A percentile compares a stretch with the other conserved stretches of the same genome.
These are phyloP conservation scores for Diplodia corticola DNA, from an alignment of 2,329 filamentous ascomycete genomes.

Conservation along the genomic window DNA sequence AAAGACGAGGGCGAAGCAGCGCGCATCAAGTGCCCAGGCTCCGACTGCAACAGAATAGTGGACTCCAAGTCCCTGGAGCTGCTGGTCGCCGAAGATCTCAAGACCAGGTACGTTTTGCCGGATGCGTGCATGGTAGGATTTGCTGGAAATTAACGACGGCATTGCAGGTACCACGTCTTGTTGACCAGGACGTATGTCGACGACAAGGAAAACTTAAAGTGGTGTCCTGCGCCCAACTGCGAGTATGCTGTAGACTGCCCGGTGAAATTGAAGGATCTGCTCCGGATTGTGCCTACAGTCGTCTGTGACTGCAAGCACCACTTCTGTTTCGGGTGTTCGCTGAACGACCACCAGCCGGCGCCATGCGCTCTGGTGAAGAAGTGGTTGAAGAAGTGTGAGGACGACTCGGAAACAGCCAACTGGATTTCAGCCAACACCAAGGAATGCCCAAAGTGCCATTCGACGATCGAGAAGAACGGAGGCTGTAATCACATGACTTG, in stretches of 20 bases:
- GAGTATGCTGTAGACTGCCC: constrained; percentile 86
- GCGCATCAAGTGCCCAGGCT: constrained; percentile 87
- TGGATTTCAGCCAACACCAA: constrained; percentile 99
- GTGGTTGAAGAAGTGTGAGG: constrained; percentile 98
- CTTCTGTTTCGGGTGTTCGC: constrained; percentile 94
- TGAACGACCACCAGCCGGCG: constrained; percentile 88
- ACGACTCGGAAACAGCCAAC: constrained; percentile 97
- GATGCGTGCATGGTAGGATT: background rate
- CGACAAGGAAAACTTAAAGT: constrained; percentile 92
- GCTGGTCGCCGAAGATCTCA: constrained; percentile 61
- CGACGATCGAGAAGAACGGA: constrained; percentile 98
- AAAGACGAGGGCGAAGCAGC: constrained; percentile 93
- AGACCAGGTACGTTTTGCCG: constrained; percentile 49
- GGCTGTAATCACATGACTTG: constrained; percentile 99
- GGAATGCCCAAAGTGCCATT: constrained; percentile 93
- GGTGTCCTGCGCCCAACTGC: constrained; percentile 98
- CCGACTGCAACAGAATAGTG: constrained; percentile 84
- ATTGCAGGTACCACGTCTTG: constrained; percentile 73
- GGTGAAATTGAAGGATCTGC: constrained; percentile 84
- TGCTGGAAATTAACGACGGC: constrained; percentile 23
- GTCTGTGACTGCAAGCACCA: constrained; percentile 78
- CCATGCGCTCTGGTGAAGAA: constrained; percentile 88
- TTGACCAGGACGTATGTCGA: constrained; percentile 95
- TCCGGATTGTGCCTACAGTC: constrained; percentile 85
- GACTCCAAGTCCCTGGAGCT: constrained; percentile 85